phyloP scores from a whole-genome alignment of 805 yeast genomes.

The Kodamaea jinghongensis region DNA sequence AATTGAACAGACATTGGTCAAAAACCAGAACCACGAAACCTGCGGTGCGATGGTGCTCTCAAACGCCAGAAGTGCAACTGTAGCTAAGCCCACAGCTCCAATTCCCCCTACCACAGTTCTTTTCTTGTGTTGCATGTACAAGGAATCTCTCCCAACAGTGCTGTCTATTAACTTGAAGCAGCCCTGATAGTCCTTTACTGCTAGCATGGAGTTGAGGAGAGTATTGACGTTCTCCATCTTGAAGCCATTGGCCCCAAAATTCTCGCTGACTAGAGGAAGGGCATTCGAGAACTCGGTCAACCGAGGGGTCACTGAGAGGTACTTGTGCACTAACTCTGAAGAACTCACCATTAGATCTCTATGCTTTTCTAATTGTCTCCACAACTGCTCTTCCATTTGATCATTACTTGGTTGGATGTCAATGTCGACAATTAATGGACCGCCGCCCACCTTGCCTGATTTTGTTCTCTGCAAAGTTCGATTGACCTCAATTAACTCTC shows the following conservation, averaged over 20 bases:
- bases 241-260: neutral
- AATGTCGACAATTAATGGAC: constrained; percentile 13
- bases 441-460: neutral
- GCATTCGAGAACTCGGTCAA: constrained; percentile 11
- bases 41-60: constrained; percentile 17
- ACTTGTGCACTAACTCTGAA: constrained; percentile 13
- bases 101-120: neutral
- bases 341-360: neutral
- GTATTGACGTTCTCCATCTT: constrained; percentile 6
- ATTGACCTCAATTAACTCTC: constrained; percentile 5
- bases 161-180: constrained; percentile 26
- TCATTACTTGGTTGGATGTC: constrained; percentile 13
- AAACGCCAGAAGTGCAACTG: constrained; percentile 17
- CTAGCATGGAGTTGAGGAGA: constrained; percentile 19
- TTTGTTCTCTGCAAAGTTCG: constrained; percentile 8
- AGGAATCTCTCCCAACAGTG: constrained; percentile 1
- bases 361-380: constrained; percentile 9
- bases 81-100: neutral
- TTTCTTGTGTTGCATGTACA: neutral
- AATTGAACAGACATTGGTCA: constrained; percentile 6
- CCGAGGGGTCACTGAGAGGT: constrained; percentile 18
- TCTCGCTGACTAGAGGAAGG: constrained; percentile 3
- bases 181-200: constrained; percentile 26
- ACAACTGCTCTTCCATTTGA: constrained; percentile 16
- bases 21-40: constrained; percentile 12